These are phyloP conservation scores for Neoboletus magnificus DNA, from an alignment of 768 basidiomycete genomes.

Conservation along the genomic window DNA sequence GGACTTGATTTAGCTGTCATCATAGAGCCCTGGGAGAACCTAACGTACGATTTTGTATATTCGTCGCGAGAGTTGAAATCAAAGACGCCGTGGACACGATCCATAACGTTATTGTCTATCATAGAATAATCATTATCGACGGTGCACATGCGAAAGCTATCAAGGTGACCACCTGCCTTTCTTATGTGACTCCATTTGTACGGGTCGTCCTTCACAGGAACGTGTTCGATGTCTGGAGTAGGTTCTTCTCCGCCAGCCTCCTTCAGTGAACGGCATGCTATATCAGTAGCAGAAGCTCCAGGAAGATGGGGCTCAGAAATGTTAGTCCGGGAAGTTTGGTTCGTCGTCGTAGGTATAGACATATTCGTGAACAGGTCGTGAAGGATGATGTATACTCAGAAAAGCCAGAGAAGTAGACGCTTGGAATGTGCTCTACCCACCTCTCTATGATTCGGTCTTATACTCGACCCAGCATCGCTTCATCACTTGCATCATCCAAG, in stretches of 20 bases:
- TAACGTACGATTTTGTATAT: constrained; percentile 30
- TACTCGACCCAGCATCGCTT: constrained; percentile 10
- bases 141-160: neutral
- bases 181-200: constrained; percentile 52
- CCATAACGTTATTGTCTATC: constrained; percentile 25
- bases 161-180: constrained; percentile 41
- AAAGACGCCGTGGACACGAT: constrained; percentile 27
- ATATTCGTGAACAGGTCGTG: constrained; percentile 7
- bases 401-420: neutral
- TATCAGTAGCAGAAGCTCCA: neutral
- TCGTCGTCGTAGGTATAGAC: constrained; percentile 5
- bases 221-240: constrained; percentile 34
- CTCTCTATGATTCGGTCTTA: constrained; percentile 15
- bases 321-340: neutral
- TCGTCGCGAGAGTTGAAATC: constrained; percentile 22
- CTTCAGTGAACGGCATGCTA: neutral
- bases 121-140: neutral
- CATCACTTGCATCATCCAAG: neutral
- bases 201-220: constrained; percentile 55
- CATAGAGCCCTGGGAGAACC: neutral
- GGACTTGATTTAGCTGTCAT: neutral
- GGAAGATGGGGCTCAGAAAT: neutral
- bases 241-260: constrained; percentile 3
- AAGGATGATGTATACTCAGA: constrained; percentile 5
- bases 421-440: neutral